Base-by-base conservation (phyloP, 305 asterid genomes). In the Fraxinus nigra region DNA sequence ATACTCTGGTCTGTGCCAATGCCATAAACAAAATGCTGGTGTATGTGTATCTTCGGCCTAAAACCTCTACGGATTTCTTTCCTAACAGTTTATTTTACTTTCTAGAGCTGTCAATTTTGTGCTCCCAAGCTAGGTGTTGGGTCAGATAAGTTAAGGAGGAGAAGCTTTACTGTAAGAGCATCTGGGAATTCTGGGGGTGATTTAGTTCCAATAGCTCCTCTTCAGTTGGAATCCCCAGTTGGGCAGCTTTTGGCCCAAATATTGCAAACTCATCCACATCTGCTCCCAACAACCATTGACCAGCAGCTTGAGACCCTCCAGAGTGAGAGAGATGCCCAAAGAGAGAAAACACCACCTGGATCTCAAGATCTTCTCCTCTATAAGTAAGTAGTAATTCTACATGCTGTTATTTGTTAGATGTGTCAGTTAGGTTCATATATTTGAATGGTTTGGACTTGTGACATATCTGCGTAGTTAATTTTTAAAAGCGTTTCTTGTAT, bases 251-350 rank as follows among this genome's bases (percentile, higher is more conserved):
- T 95, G 90, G 82, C 87, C 76, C 92, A 95, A 82, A 90, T 93
- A 76, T 79, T 89, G 78, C 94, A 85, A 83, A 95, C 90, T 28
- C 94, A 89, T 85, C 99, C 97, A 1, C 98, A 92, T 87, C 90
- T 95, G 77, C 92, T 92, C 72, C 87, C 90, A 63, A 93, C 91
- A 63, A 90, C 99, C 72, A 92, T 92, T 51, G 99, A 95, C 82
- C 92, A 94, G 88, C 96, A 94, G 93, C 99, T 95, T 75, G 98
- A 94, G 87, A 88, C 88, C 82, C 98, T 95, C 75, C 95, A 90
- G 89, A 88, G 83, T 51, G 89, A 92, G 81, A 92, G 90, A 87
- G 96, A 92, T 69, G 86, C 80, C 20, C 85, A 91, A 75, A 85
- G 76, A 10, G 92, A 92, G 86, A 82, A 81, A 75, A 70, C 81